phyloP scores from a whole-genome alignment of 2,329 filamentous ascomycete species.

The Elsinoe necatrix region DNA sequence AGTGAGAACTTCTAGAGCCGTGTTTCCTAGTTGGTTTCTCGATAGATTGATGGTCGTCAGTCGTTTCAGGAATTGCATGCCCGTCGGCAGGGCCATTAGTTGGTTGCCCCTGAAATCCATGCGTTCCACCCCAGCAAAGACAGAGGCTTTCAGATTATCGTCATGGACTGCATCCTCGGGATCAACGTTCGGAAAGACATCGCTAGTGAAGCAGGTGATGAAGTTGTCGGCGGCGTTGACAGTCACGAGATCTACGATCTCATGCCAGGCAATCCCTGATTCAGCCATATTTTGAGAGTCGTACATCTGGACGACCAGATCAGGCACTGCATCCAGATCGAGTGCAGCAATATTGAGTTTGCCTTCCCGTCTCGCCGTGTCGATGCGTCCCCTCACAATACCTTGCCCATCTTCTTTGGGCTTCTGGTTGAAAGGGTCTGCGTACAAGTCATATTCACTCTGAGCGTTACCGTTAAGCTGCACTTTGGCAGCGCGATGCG shows the following conservation, averaged over 20 bases:
- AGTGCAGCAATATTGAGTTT: conserved; percentile 82
- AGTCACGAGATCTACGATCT: conserved; percentile 77
- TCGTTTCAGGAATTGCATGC: conserved; percentile 61
- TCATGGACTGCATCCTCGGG: conserved; percentile 50
- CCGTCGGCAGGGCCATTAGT: conserved; percentile 62
- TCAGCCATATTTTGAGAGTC: conserved; percentile 60
- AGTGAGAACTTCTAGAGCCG: conserved; percentile 61
- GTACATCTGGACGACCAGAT: conserved; percentile 85
- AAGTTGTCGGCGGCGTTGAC: conserved; percentile 89
- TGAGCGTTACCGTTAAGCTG: conserved; percentile 22
- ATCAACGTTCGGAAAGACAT: conserved; percentile 66
- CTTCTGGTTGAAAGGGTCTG: conserved; percentile 64
- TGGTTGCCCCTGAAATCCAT: conserved; percentile 82
- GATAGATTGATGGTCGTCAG: conserved; percentile 72
- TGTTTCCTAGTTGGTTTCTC: conserved; percentile 63
- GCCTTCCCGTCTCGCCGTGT: conserved; percentile 65
- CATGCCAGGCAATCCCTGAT: conserved; percentile 69
- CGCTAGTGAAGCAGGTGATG: conserved; percentile 62
- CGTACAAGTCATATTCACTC: conserved; percentile 52
- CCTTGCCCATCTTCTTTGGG: conserved; percentile 51
- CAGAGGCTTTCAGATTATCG: conserved; percentile 61
- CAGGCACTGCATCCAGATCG: conserved; percentile 67
- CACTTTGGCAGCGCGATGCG: conserved; percentile 30
- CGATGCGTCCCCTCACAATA: conserved; percentile 64
- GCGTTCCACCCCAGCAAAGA: conserved; percentile 73